Conservation (phyloP, 345 rosid species). For the Mangifera indica region DNA sequence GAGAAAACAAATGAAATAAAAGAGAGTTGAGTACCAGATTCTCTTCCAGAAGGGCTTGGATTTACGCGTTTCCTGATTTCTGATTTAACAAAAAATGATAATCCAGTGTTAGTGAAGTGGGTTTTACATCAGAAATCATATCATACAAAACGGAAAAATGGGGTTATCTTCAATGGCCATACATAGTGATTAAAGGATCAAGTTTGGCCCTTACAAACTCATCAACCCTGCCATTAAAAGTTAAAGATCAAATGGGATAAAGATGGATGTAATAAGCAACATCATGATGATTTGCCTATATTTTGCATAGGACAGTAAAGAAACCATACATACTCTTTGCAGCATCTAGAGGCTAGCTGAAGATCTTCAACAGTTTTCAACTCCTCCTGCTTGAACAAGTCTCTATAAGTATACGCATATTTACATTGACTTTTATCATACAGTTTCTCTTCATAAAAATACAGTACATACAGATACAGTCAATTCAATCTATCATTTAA, state of each 20-base stretch:
- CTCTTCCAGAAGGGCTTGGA: constrained; percentile 27
- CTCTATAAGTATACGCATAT: background rate
- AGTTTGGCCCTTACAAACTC: constrained; percentile 35
- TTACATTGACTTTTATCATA: background rate
- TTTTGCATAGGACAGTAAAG: background rate
- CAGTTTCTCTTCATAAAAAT: background rate
- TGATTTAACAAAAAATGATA: constrained; percentile 12
- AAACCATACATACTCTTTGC: constrained; percentile 39
- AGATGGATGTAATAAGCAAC: background rate
- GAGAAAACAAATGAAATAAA: background rate
- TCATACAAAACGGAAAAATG: background rate
- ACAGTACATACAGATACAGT: background rate
- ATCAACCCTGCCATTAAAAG: constrained; percentile 35
- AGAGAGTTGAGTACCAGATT: constrained; percentile 27
- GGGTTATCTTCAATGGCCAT: background rate
- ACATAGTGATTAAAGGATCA: constrained; percentile 44
- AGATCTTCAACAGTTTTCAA: constrained; percentile 35
- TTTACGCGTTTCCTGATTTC: constrained; percentile 28
- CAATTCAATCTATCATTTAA: background rate
- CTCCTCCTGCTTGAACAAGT: constrained; percentile 34
- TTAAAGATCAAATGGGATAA: background rate
- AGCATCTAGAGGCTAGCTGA: constrained; percentile 37
- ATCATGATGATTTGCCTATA: background rate
- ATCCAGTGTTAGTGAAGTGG: background rate
- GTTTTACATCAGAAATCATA: background rate